These are phyloP conservation scores for Backusella parvicylindrica DNA, from an alignment of 192 early-diverging fungal genomes.

Conservation along the genomic window DNA sequence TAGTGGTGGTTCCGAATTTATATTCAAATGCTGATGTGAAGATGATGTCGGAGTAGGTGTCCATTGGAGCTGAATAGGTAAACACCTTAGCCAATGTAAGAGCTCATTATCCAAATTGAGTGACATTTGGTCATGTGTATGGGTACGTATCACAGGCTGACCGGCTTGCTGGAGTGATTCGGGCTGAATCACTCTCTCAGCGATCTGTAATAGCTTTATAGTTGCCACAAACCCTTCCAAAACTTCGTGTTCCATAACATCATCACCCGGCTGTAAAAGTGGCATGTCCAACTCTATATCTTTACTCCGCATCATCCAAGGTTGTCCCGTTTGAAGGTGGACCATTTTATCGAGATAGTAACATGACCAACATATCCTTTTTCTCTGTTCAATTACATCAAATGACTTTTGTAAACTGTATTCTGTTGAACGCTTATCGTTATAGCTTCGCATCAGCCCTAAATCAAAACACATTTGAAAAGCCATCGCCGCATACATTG, in stretches of 20 bases:
- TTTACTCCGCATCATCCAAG: conserved; percentile 21
- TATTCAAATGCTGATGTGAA: not conserved
- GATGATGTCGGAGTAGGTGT: not conserved
- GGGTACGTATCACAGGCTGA: conserved; percentile 14
- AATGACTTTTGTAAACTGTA: not conserved
- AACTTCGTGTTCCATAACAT: conserved; percentile 15
- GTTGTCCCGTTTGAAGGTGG: conserved; percentile 9
- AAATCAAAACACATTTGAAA: conserved; percentile 27
- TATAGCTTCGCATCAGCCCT: conserved; percentile 13
- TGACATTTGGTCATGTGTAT: conserved; percentile 20
- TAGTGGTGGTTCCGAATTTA: not conserved
- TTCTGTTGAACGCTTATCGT: not conserved
- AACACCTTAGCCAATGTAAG: conserved; percentile 15
- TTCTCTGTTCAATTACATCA: conserved; percentile 25
- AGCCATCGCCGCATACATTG: conserved; percentile 24
- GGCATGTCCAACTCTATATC: conserved; percentile 31
- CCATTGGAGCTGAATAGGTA: conserved; percentile 28
- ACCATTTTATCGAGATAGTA: conserved; percentile 35
- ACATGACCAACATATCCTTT: conserved; percentile 31
- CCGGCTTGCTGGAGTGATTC: not conserved
- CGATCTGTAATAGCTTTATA: conserved; percentile 23
- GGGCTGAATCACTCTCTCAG: conserved; percentile 18
- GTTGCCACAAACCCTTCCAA: conserved; percentile 22
- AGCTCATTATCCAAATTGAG: conserved; percentile 24
- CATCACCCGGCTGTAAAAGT: conserved; percentile 24